phyloP scores from a whole-genome alignment of 2,329 filamentous ascomycete species.

The Trichophyton schoenleinii region DNA sequence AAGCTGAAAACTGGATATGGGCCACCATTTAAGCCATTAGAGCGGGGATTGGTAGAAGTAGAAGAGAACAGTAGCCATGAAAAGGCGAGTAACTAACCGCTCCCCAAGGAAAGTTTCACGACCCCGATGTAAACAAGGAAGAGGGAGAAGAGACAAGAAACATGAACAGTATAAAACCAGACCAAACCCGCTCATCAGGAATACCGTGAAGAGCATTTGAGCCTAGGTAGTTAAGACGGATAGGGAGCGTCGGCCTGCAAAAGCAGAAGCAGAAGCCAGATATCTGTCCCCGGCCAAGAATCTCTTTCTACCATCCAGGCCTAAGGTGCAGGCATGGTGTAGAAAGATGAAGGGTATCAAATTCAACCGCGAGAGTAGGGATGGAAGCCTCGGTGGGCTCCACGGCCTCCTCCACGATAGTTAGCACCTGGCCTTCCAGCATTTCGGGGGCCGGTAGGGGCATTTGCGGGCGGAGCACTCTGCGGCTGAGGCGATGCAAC shows the following conservation, averaged over 20 bases:
- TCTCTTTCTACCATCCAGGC: too few species aligned
- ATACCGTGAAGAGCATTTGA: too few species aligned
- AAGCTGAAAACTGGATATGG: not conserved
- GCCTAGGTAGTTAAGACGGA: too few species aligned
- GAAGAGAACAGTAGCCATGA: not conserved
- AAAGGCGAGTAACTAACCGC: not conserved
- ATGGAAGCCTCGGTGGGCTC: constrained; percentile 62
- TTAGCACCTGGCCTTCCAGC: constrained; percentile 82
- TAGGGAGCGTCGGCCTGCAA: too few species aligned
- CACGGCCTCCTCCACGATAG: constrained; percentile 79
- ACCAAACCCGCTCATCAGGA: too few species aligned
- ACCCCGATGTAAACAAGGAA: not conserved
- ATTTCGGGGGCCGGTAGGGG: constrained; percentile 92
- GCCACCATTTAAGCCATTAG: not conserved
- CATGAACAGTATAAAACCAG: not conserved
- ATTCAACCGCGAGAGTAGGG: constrained; percentile 49
- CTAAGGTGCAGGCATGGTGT: too few species aligned
- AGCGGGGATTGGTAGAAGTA: not conserved
- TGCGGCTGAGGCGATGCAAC: constrained; percentile 32
- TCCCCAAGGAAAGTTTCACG: not conserved
- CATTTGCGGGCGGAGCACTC: constrained; percentile 56
- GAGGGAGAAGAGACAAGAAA: not conserved
- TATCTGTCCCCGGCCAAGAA: too few species aligned
- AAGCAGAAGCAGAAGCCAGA: too few species aligned
- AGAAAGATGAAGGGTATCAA: too few species aligned